Conservation (phyloP, 345 rosid genomes). For the Eucalyptus erythrocorys region DNA sequence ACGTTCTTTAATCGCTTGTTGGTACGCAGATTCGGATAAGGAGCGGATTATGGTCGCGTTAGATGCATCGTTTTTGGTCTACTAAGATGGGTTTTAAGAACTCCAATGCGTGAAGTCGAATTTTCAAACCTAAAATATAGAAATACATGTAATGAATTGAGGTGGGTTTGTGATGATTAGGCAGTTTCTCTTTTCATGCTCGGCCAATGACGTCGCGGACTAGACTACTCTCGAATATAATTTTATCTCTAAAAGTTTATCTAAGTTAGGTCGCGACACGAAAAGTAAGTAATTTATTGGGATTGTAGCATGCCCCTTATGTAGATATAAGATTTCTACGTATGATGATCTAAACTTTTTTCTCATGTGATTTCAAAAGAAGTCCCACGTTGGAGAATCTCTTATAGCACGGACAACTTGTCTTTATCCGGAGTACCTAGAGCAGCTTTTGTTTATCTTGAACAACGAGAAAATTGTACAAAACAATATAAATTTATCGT, state of each 20-base stretch:
- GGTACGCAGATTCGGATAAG: neutral
- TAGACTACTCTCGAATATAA: neutral
- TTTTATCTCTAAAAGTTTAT: neutral
- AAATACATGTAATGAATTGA: neutral
- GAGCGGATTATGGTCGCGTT: neutral
- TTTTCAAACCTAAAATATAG: neutral
- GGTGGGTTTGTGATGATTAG: neutral
- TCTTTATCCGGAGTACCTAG: accelerated
- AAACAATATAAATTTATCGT: accelerated
- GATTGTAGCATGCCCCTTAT: neutral
- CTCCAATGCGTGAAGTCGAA: neutral
- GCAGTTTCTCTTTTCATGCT: neutral
- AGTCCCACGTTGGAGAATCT: neutral
- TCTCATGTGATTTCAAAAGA: neutral
- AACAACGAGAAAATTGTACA: neutral
- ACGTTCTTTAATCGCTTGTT: neutral
- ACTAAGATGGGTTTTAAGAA: neutral
- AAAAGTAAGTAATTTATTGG: accelerated
- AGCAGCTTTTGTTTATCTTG: neutral
- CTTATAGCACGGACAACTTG: accelerated
- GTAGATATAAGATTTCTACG: accelerated
- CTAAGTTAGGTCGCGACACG: neutral
- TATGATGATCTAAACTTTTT: neutral
- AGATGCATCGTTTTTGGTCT: neutral
- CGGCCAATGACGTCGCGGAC: neutral